Conservation (phyloP, 2,329 filamentous ascomycete species). For the Alternaria brassicicola region DNA sequence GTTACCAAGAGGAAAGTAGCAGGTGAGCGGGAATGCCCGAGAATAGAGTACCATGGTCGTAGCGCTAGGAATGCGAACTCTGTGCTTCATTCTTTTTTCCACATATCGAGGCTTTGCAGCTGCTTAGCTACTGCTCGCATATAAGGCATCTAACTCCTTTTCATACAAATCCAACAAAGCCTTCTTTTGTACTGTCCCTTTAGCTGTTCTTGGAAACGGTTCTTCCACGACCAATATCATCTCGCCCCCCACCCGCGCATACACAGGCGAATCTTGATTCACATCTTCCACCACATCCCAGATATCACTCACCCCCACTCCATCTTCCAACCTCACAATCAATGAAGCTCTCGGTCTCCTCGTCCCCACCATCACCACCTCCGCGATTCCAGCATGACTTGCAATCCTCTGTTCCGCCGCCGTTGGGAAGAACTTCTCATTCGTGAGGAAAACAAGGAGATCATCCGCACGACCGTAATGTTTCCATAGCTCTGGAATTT, state of each 20-base stretch:
- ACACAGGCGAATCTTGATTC: slow-evolving; percentile 50
- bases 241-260: slow-evolving; percentile 52
- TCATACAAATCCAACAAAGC: slow-evolving; percentile 51
- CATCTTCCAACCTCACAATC: slow-evolving; percentile 29
- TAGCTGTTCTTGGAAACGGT: slow-evolving; percentile 55
- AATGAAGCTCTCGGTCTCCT: slow-evolving; percentile 37
- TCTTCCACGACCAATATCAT: slow-evolving; percentile 54
- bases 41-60: background rate
- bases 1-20: slow-evolving; percentile 35
- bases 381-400: slow-evolving; percentile 33
- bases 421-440: slow-evolving; percentile 31
- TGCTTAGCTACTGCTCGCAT: background rate
- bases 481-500: slow-evolving; percentile 16
- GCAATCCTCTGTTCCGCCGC: slow-evolving; percentile 29
- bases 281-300: slow-evolving; percentile 55
- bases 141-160: slow-evolving; percentile 15
- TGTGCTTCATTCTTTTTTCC: too few relatives aligned
- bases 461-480: slow-evolving; percentile 32
- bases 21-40: slow-evolving; percentile 33
- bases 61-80: background rate
- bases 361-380: slow-evolving; percentile 42
- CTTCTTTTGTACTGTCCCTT: slow-evolving; percentile 54
- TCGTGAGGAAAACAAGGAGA: slow-evolving; percentile 22
- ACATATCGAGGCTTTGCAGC: too few relatives aligned
- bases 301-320: slow-evolving; percentile 50